Evolutionary conservation across 352 stramenopile genomes (phyloP).

Genomic region (Thraustochytrium aureum): DNA sequence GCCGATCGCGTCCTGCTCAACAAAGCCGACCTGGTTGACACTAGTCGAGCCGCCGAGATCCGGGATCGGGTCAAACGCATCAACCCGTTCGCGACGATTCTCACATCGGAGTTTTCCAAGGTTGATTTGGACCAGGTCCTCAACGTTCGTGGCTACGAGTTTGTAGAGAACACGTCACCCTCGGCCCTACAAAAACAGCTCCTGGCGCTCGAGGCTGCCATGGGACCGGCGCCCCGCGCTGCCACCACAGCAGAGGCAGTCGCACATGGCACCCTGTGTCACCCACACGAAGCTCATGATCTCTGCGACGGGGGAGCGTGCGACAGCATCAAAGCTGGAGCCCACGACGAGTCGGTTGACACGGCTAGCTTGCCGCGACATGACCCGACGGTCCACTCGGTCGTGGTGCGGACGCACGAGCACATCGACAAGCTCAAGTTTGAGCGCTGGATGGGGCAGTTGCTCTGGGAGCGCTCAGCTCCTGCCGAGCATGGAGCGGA

Average conservation of each 20-base stretch:
- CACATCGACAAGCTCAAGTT: not conserved
- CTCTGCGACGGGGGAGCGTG: not conserved
- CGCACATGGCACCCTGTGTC: not conserved
- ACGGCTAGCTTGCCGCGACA: no score
- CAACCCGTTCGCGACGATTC: constrained; percentile 67
- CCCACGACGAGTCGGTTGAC: no score
- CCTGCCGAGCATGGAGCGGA: not conserved
- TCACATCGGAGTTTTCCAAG: constrained; percentile 54
- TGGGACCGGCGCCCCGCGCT: no score
- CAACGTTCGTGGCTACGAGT: constrained; percentile 60
- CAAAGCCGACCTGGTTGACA: constrained; percentile 92
- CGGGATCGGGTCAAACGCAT: constrained; percentile 62
- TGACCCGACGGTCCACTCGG: constrained; percentile 39
- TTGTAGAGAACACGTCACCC: not conserved
- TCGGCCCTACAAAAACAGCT: constrained; percentile 28
- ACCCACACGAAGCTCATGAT: not conserved
- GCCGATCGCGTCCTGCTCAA: constrained; percentile 98
- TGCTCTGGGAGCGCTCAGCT: constrained; percentile 35
- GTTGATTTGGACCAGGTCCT: constrained; percentile 60
- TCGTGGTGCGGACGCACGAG: constrained; percentile 16
- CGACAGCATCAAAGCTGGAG: not conserved
- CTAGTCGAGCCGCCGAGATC: constrained; percentile 44
- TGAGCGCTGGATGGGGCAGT: constrained; percentile 27
- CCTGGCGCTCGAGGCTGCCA: not conserved
- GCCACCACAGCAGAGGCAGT: not conserved